Percentiles rank a stretch among this genome's conserved stretches.
phyloP scores from a whole-genome alignment of 352 stramenopile species.

The Albugo candida region DNA sequence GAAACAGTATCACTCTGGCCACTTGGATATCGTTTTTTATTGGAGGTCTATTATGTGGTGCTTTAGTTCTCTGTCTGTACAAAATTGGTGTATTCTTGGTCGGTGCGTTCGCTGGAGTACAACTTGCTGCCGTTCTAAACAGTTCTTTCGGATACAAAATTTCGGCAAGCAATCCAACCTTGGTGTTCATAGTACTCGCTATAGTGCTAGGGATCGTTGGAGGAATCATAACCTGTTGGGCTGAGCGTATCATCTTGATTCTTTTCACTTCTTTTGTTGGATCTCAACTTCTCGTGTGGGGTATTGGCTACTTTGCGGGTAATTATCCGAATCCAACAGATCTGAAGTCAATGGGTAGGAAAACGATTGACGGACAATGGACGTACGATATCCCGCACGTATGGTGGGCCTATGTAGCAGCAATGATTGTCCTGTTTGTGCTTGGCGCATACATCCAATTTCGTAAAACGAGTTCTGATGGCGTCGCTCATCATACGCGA shows the following conservation, averaged over 20 bases:
- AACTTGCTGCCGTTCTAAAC: slow-evolving; percentile 27
- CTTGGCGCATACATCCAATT: slow-evolving; percentile 24
- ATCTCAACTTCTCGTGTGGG: slow-evolving; percentile 26
- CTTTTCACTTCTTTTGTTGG: slow-evolving; percentile 37
- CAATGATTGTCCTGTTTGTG: slow-evolving; percentile 27
- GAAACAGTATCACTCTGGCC: slow-evolving; percentile 17
- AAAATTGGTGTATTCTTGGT: slow-evolving; percentile 23
- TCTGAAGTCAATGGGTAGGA: slow-evolving; percentile 22
- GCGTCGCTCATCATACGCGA: slow-evolving; percentile 2
- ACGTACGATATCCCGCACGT: slow-evolving; percentile 39
- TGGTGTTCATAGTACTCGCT: slow-evolving; percentile 24
- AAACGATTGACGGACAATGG: slow-evolving; percentile 19
- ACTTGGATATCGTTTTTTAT: slow-evolving; percentile 32
- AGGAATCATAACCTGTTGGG: slow-evolving; percentile 26
- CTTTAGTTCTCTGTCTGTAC: slow-evolving; percentile 21
- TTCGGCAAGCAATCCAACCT: slow-evolving; percentile 20
- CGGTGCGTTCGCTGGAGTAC: slow-evolving; percentile 17
- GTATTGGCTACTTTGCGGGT: slow-evolving; percentile 43
- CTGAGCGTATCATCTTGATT: slow-evolving; percentile 34
- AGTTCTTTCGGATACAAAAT: slow-evolving; percentile 19
- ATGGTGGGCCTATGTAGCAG: slow-evolving; percentile 60
- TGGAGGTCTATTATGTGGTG: slow-evolving; percentile 15
- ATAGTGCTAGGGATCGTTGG: slow-evolving; percentile 19
- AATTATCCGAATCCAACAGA: slow-evolving; percentile 38
- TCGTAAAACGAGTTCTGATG: slow-evolving; percentile 7